phyloP scores from a whole-genome alignment of 805 yeast species.

The Millerozyma acaciae region DNA sequence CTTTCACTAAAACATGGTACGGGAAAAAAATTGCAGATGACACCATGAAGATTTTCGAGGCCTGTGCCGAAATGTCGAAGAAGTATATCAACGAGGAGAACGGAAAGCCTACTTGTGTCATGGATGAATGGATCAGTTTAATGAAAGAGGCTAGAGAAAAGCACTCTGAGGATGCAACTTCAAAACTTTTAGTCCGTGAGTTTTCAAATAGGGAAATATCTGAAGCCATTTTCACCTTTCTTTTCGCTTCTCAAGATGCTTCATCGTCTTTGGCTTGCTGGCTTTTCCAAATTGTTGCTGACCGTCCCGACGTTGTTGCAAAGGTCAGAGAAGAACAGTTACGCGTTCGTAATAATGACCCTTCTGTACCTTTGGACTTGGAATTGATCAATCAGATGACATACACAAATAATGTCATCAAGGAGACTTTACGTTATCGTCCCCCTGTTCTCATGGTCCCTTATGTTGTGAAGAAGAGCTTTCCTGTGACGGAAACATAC shows the following conservation, averaged over 20 bases:
- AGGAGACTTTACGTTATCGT: slow-evolving; percentile 88
- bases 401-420: slow-evolving; percentile 87
- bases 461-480: slow-evolving; percentile 81
- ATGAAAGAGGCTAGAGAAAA: slow-evolving; percentile 71
- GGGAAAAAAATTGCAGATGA: slow-evolving; percentile 90
- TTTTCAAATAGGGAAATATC: slow-evolving; percentile 89
- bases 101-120: slow-evolving; percentile 78
- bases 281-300: slow-evolving; percentile 95
- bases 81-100: slow-evolving; percentile 65
- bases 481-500: slow-evolving; percentile 78
- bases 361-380: slow-evolving; percentile 53
- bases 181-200: slow-evolving; percentile 66
- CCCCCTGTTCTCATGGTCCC: slow-evolving; percentile 99
- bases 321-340: slow-evolving; percentile 93
- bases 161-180: slow-evolving; percentile 47
- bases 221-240: slow-evolving; percentile 92
- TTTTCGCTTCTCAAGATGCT: slow-evolving; percentile 98
- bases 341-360: slow-evolving; percentile 74
- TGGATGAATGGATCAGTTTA: slow-evolving; percentile 91
- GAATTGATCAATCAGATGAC: slow-evolving; percentile 81
- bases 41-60: slow-evolving; percentile 88
- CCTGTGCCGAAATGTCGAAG: slow-evolving; percentile 86
- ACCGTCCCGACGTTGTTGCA: slow-evolving; percentile 83
- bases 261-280: slow-evolving; percentile 96
- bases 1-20: slow-evolving; percentile 97